Conservation (phyloP, 306 rosid species). For the Senna tora region DNA sequence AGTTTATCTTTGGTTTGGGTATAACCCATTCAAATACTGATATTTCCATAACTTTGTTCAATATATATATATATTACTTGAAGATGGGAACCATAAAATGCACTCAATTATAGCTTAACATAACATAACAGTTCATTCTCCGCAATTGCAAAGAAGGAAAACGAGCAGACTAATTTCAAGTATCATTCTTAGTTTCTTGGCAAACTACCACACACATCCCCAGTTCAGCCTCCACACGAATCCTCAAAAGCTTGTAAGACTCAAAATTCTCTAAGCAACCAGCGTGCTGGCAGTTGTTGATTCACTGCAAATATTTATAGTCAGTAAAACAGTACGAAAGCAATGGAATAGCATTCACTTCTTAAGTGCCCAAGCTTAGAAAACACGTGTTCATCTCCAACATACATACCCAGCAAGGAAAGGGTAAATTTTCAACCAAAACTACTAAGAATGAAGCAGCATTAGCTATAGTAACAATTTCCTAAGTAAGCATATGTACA, state of each 20-base stretch:
- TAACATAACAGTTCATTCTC: slow-evolving; percentile 11
- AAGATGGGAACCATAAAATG: slow-evolving; percentile 13
- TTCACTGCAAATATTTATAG: slow-evolving; percentile 41
- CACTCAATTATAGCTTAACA: slow-evolving; percentile 24
- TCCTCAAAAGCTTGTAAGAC: slow-evolving; percentile 15
- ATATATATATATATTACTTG: not conserved
- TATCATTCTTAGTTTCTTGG: slow-evolving; percentile 21
- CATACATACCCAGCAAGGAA: not conserved
- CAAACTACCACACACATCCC: slow-evolving; percentile 5
- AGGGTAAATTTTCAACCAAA: not conserved
- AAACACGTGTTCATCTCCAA: not conserved
- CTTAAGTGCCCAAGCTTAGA: not conserved
- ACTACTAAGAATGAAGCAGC: not conserved
- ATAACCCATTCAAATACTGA: not conserved
- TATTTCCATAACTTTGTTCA: not conserved
- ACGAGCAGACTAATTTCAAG: slow-evolving; percentile 11
- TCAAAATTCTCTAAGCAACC: slow-evolving; percentile 43
- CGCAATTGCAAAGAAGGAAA: not conserved
- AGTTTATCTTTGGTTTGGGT: no score
- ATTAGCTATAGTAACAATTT: not conserved
- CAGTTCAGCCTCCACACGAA: slow-evolving; percentile 30
- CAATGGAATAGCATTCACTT: not conserved
- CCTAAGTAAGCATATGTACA: not conserved
- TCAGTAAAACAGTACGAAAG: not conserved
- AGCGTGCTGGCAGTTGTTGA: slow-evolving; percentile 62